Conservation (phyloP, 2,329 filamentous ascomycete species). For the Myriosclerotinia duriaeana region DNA sequence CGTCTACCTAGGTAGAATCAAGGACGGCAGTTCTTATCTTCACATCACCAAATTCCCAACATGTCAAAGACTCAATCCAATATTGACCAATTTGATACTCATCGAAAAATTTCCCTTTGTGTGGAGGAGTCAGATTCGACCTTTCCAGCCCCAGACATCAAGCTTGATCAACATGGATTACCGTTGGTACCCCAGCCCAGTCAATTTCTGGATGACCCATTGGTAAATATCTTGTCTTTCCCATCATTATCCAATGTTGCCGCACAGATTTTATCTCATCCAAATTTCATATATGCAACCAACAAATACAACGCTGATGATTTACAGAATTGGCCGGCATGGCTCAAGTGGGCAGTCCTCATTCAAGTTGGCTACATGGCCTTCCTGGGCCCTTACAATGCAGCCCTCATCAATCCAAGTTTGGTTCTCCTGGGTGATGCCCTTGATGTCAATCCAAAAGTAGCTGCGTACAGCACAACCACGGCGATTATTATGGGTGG, state of each 20-base stretch:
- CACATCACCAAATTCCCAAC: neutral
- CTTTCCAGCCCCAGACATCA: constrained; percentile 22
- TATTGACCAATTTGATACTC: constrained; percentile 15
- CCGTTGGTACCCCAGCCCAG: constrained; percentile 39
- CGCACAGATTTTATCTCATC: constrained; percentile 5
- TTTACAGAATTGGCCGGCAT: constrained; percentile 38
- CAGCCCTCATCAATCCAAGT: constrained; percentile 38
- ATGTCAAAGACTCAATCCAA: constrained; percentile 15
- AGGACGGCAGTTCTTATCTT: neutral
- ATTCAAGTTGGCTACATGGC: constrained; percentile 40
- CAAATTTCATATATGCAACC: neutral
- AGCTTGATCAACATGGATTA: constrained; percentile 34
- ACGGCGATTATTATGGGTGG: constrained; percentile 37
- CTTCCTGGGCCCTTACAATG: constrained; percentile 38
- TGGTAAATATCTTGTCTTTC: constrained; percentile 30
- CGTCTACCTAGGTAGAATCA: neutral
- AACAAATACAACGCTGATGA: neutral
- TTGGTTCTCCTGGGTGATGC: constrained; percentile 35
- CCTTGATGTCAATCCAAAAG: constrained; percentile 32
- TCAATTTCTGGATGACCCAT: constrained; percentile 38
- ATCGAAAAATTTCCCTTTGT: constrained; percentile 12
- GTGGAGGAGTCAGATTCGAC: constrained; percentile 23
- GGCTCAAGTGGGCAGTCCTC: constrained; percentile 40
- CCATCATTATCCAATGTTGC: constrained; percentile 5
- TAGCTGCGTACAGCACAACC: constrained; percentile 37